Evolutionary conservation across 2,329 filamentous ascomycete species (phyloP), one percentile per base, ranked within the genome.

Genomic region (Fusarium sp.): DNA sequence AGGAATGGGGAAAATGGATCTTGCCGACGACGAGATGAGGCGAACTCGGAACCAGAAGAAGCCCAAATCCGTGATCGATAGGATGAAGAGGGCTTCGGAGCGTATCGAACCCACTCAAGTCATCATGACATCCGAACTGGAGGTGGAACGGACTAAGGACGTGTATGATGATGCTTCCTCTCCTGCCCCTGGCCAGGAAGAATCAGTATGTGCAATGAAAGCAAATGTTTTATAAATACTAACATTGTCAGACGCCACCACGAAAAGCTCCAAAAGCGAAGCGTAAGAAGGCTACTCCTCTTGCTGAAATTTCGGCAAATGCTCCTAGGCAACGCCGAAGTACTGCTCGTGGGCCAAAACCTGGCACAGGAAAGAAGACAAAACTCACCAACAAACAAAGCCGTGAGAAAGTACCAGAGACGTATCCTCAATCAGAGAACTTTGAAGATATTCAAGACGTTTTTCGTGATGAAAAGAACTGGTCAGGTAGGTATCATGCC

Each of bases 1-100:
- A 5, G 93, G 93, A 20, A 95, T 95, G 92, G 88, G 89, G 57
- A 86, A 93, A n/a, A 94, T 95, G 77, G 93, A 95, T 79, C 90
- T 93, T 57, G 93, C 93, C 7, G 92, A 91, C 7, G 87, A 90
- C 18, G 88, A 91, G 67, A 91, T 92, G 85, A 91, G 89, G 74
- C 87, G 90, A 48, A 93, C 89, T 81, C 86, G 93, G 55, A 95
- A 95, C 77, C 93, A 95, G 80, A 90, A 91, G 75, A 95, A 95
- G 79, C 89, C 91, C 58, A 86, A 84, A n/a, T 90, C 89, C 2
- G 90, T 93, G n/a, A 82, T 94, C 26, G 84, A 88, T 60, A 87
- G 88, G 64, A 89, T 95, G 80, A 86, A 90, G 73, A 80, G 85
- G 56, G 89, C 88, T 20, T 94, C 92, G 1, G 84, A 86, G 69